These are phyloP conservation scores for Ascochyta koolunga DNA, from an alignment of 2,329 filamentous ascomycete genomes.

Conservation along the genomic window DNA sequence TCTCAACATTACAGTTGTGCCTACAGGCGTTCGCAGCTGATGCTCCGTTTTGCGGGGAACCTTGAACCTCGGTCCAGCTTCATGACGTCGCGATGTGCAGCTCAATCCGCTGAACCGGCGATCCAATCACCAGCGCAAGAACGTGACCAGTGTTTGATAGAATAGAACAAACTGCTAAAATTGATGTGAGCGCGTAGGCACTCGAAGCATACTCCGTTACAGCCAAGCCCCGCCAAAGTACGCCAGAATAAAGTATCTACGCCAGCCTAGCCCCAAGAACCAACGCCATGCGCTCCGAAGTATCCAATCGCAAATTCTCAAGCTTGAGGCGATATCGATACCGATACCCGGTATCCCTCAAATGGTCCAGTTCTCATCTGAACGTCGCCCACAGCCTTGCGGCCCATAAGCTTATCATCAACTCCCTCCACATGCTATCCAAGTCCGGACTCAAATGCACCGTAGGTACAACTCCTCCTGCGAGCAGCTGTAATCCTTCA, in stretches of 20 bases:
- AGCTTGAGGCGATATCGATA: neutral
- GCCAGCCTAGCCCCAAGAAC: neutral
- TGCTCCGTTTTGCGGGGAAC: slow-evolving; percentile 15
- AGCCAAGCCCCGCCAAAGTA: neutral
- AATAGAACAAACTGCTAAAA: neutral
- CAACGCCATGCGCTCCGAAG: neutral
- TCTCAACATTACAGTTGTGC: slow-evolving; percentile 3
- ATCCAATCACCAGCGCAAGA: neutral
- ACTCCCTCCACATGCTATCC: slow-evolving; percentile 29
- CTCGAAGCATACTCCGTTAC: too few relatives aligned
- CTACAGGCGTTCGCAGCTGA: neutral
- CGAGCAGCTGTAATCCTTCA: slow-evolving; percentile 15
- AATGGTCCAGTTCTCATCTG: neutral
- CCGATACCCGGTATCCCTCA: too few relatives aligned
- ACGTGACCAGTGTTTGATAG: neutral
- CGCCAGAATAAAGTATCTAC: neutral
- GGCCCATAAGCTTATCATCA: slow-evolving; percentile 24
- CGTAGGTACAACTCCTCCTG: slow-evolving; percentile 19
- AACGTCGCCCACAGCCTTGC: slow-evolving; percentile 19
- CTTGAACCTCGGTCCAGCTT: slow-evolving; percentile 19
- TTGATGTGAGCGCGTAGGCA: too few relatives aligned
- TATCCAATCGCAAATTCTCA: neutral
- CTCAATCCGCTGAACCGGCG: slow-evolving; percentile 1
- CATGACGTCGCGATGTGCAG: slow-evolving; percentile 6
- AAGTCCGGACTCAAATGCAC: slow-evolving; percentile 21